phyloP scores from a whole-genome alignment of 495 filamentous ascomycete species.

The Apiosordaria backusii region DNA sequence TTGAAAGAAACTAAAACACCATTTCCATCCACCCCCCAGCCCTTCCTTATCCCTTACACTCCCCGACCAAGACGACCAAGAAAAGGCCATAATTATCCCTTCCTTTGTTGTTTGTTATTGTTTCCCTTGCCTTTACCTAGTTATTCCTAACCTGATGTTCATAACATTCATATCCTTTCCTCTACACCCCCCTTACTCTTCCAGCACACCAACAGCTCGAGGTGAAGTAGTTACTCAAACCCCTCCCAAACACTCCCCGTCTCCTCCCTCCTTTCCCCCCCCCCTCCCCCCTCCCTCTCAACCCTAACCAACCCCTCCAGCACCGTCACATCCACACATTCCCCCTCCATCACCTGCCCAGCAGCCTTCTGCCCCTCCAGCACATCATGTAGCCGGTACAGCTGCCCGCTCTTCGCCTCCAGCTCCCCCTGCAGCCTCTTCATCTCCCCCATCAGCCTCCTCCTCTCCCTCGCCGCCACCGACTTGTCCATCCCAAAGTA shows the following conservation, averaged over 20 bases:
- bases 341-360: conserved; percentile 60
- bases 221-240: conserved; percentile 28
- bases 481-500: conserved; percentile 70
- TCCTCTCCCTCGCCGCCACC: conserved; percentile 61
- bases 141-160: too few relatives aligned
- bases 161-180: too few relatives aligned
- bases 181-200: too few relatives aligned
- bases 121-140: too few relatives aligned
- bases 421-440: conserved; percentile 60
- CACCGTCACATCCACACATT: conserved; percentile 67
- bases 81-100: too few relatives aligned
- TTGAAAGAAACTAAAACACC: too few relatives aligned
- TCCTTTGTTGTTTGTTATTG: too few relatives aligned
- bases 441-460: conserved; percentile 60
- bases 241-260: conserved; percentile 42
- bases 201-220: too few relatives aligned
- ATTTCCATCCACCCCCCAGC: too few relatives aligned
- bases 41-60: too few relatives aligned
- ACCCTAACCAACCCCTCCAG: conserved; percentile 26
- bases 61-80: too few relatives aligned
- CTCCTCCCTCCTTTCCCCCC: conserved; percentile 12
- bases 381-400: conserved; percentile 87
- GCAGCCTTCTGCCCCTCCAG: conserved; percentile 73
- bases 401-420: conserved; percentile 78
- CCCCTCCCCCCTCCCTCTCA: conserved; percentile 10